A percentile compares a stretch with the other conserved stretches of the same genome.
phyloP scores from a whole-genome alignment of 176 grass and related monocot species.

The Carex parvula region DNA sequence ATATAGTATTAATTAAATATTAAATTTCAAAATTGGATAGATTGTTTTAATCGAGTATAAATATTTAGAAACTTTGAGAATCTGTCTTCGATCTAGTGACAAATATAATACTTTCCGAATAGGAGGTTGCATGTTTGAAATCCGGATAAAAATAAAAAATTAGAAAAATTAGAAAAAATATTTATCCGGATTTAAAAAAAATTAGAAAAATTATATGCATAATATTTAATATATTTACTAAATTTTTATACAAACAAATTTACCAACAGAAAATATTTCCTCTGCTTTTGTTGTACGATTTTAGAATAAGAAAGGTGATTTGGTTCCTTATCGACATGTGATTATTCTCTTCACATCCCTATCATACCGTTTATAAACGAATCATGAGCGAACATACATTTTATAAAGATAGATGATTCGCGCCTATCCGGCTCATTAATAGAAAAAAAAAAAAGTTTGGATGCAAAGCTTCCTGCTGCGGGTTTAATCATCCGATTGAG shows the following conservation, averaged over 20 bases:
- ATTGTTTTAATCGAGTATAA: too few species aligned
- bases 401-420: conserved; percentile 13
- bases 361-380: conserved; percentile 23
- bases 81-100: too few species aligned
- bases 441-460: conserved; percentile 1
- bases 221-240: too few species aligned
- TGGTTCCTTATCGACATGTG: conserved; percentile 12
- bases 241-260: background rate
- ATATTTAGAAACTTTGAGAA: too few species aligned
- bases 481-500: background rate
- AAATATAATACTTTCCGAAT: too few species aligned
- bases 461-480: conserved; percentile 11
- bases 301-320: conserved; percentile 9
- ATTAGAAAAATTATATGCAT: too few species aligned
- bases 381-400: background rate
- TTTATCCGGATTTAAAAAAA: too few species aligned
- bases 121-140: too few species aligned
- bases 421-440: background rate
- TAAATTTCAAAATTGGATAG: too few species aligned
- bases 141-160: too few species aligned
- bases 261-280: background rate
- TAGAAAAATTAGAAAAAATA: too few species aligned
- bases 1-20: too few species aligned
- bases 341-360: conserved; percentile 8
- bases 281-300: background rate